Evolutionary conservation across 164 flowering plant species (phyloP), one percentile per base, ranked within the genome.

Genomic region (Magnolia officinalis): DNA sequence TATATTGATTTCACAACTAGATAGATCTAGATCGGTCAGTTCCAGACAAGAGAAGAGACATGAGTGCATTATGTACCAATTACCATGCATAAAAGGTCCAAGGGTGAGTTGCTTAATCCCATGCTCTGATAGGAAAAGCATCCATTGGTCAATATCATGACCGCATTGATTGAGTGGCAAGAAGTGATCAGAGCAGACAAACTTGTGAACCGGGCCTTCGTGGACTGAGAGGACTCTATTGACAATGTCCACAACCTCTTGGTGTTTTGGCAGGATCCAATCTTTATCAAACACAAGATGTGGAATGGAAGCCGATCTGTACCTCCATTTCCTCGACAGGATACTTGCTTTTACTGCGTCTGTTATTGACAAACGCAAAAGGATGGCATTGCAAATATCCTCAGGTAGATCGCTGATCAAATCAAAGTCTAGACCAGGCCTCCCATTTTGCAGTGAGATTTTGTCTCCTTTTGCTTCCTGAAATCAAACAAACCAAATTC

Each of bases 331-430:
- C 45, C 45, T 37, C 16, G 91, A 87, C 50, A 90, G 77, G 23
- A 87, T 63, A 76, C 93, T 86, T 2, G 87, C 88, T 75, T 88
- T 82, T 6, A 86, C 89, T 3, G 88, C 88, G 72, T 90, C 93
- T 80, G 81, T 85, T 31, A 90, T 78, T 26, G 93, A 71, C 81
- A 88, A 74, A 68, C 66, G 79, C 2, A 83, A 81, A 70, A 90
- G 75, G 31, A 90, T 85, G 29, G 82, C 82, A 66, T 87, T 87
- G 16, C 83, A 55, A n/a, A 88, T 68, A 74, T 90, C 86, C 3
- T 75, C 83, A 10, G 90, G 91, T 76, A 90, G 80, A 76, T 78
- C 75, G 73, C 88, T 90, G 45, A 37, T 37, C 45, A 37, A 37
- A 37, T 37, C 45, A 37, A 37, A 37, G 45, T 37, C 45, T 37